A percentile compares a stretch with the other conserved stretches of the same genome.
These are phyloP conservation scores for Trypanosoma lewisi DNA, from an alignment of 208 protist genomes.

Conservation along the genomic window DNA sequence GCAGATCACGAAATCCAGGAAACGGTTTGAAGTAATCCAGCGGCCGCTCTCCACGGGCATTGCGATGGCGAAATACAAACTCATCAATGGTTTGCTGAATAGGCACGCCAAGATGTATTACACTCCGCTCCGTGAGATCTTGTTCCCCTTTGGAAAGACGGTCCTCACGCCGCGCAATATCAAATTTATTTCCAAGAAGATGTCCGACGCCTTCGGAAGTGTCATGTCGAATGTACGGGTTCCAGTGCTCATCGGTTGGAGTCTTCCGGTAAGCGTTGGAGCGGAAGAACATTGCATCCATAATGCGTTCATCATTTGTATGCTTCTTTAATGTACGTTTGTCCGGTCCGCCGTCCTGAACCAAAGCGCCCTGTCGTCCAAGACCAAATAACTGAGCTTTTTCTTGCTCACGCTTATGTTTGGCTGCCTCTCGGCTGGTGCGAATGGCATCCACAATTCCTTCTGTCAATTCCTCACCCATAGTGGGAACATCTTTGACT, in stretches of 20 bases:
- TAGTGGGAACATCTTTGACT: slow-evolving; percentile 45
- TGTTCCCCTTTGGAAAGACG: slow-evolving; percentile 54
- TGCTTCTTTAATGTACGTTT: slow-evolving; percentile 64
- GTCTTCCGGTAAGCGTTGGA: slow-evolving; percentile 69
- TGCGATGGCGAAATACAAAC: slow-evolving; percentile 82
- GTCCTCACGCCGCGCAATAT: slow-evolving; percentile 76
- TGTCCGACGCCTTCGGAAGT: slow-evolving; percentile 73
- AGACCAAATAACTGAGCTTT: slow-evolving; percentile 84
- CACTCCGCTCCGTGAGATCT: slow-evolving; percentile 80
- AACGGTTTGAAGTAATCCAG: slow-evolving; percentile 90
- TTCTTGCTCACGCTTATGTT: slow-evolving; percentile 32
- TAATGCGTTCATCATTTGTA: slow-evolving; percentile 83
- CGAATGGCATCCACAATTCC: slow-evolving; percentile 42
- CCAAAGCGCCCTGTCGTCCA: slow-evolving; percentile 78
- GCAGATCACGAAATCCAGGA: slow-evolving; percentile 71
- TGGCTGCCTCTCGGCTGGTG: slow-evolving; percentile 21
- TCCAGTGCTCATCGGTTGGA: slow-evolving; percentile 68
- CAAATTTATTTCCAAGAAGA: slow-evolving; percentile 78
- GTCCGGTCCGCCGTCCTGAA: slow-evolving; percentile 87
- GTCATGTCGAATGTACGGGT: slow-evolving; percentile 67
- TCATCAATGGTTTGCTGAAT: slow-evolving; percentile 79
- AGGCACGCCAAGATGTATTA: slow-evolving; percentile 73
- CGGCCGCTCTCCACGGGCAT: slow-evolving; percentile 78
- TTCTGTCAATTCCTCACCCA: slow-evolving; percentile 76
- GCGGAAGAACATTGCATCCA: slow-evolving; percentile 67